phyloP scores from a whole-genome alignment of 1,139 yeast species.

The Magnusiomyces fungicola region DNA sequence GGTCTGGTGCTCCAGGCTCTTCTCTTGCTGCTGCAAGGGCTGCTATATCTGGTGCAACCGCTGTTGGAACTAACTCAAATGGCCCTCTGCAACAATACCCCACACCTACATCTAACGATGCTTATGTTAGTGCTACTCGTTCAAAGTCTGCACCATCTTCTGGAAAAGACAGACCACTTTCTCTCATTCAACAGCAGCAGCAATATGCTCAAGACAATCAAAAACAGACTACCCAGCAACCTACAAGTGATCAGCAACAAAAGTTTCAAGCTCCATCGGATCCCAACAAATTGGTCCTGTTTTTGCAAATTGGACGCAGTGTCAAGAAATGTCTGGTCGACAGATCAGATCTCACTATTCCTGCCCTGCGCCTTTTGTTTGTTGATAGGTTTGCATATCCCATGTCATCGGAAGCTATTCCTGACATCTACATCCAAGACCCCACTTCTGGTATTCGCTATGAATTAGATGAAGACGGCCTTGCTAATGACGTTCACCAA shows the following conservation, averaged over 20 bases:
- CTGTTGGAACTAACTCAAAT: neutral
- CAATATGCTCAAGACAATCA: neutral
- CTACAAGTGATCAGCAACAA: neutral
- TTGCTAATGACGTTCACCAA: conserved; percentile 46
- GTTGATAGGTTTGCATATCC: conserved; percentile 77
- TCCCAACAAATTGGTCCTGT: conserved; percentile 34
- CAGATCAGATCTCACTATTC: conserved; percentile 46
- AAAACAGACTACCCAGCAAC: neutral
- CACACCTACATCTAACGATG: neutral
- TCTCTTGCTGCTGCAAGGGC: neutral
- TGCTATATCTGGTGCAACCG: neutral
- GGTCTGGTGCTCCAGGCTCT: conserved; percentile 5
- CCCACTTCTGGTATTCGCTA: conserved; percentile 53
- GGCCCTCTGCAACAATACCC: neutral
- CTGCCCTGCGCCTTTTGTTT: conserved; percentile 63
- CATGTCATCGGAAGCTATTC: conserved; percentile 52
- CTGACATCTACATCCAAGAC: conserved; percentile 74
- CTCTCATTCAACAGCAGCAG: neutral
- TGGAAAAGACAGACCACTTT: conserved; percentile 1
- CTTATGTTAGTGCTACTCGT: neutral
- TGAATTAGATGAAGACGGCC: conserved; percentile 66
- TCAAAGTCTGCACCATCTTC: conserved; percentile 1
- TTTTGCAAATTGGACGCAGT: conserved; percentile 48
- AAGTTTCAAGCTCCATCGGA: neutral
- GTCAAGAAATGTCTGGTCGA: conserved; percentile 55